Evolutionary conservation across 2,329 filamentous ascomycete species (phyloP).

Genomic region (Hymenoscyphus fraxineus): DNA sequence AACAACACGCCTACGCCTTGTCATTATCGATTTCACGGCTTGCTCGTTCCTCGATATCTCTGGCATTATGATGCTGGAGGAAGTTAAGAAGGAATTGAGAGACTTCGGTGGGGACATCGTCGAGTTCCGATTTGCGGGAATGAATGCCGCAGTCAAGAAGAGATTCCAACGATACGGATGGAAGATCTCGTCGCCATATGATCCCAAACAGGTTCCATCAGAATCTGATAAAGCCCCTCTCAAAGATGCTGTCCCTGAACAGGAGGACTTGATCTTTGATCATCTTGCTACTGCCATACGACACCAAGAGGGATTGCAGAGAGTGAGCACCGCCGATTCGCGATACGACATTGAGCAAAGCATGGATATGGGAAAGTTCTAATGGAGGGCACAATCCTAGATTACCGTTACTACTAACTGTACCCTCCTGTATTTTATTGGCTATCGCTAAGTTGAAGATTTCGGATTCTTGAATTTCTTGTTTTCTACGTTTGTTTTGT

Average conservation of each 20-base stretch:
- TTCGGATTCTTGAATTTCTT: not conserved
- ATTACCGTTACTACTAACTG: not conserved
- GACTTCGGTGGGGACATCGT: conserved; percentile 8
- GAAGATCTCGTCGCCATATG: conserved; percentile 17
- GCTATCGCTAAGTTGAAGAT: not conserved
- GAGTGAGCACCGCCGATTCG: not conserved
- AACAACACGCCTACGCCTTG: conserved; percentile 6
- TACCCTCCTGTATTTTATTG: not conserved
- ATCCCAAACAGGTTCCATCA: conserved; percentile 2
- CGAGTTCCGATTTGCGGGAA: conserved; percentile 15
- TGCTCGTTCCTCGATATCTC: conserved; percentile 13
- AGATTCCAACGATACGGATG: conserved; percentile 15
- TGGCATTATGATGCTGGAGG: conserved; percentile 5
- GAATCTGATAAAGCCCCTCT: conserved; percentile 1
- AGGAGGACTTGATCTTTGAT: conserved; percentile 18
- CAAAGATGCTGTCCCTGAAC: not conserved
- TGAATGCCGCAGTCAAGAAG: conserved; percentile 5
- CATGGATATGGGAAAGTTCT: not conserved
- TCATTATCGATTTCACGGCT: conserved; percentile 13
- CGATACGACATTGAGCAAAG: not conserved
- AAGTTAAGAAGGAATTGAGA: conserved; percentile 11
- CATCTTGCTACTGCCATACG: conserved; percentile 18
- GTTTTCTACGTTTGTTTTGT: not conserved
- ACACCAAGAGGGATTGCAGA: conserved; percentile 9
- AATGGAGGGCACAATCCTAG: not conserved